These are phyloP conservation scores for Backusella parvicylindrica DNA, from an alignment of 192 early-diverging fungal species.

Conservation along the genomic window DNA sequence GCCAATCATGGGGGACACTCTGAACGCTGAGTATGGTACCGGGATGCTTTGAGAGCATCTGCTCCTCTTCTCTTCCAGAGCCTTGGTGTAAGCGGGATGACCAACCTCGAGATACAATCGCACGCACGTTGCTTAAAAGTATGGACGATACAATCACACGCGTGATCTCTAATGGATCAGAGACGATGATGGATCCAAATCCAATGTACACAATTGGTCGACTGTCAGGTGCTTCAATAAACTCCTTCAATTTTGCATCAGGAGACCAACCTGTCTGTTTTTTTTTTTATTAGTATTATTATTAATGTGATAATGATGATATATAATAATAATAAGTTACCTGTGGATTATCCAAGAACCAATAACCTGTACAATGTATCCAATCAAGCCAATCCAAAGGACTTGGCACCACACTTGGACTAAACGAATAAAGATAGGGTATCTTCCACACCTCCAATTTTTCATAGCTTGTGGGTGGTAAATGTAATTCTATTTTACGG, in stretches of 20 bases:
- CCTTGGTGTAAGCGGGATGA: conserved; percentile 46
- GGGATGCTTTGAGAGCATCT: conserved; percentile 37
- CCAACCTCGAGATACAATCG: conserved; percentile 75
- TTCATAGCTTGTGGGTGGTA: conserved; percentile 48
- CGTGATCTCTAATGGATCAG: conserved; percentile 63
- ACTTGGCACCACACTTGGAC: conserved; percentile 52
- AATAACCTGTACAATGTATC: conserved; percentile 70
- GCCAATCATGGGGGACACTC: conserved; percentile 76
- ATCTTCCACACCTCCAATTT: conserved; percentile 49
- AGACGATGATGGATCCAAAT: conserved; percentile 74
- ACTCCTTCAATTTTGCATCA: conserved; percentile 46
- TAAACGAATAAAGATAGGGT: conserved; percentile 66
- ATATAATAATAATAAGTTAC: neutral
- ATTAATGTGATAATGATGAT: neutral
- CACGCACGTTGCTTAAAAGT: conserved; percentile 55
- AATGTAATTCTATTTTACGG: conserved; percentile 41
- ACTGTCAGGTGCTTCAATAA: conserved; percentile 45
- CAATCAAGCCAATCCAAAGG: conserved; percentile 67
- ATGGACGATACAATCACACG: conserved; percentile 62
- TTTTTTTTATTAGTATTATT: neutral
- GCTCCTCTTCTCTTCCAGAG: conserved; percentile 11
- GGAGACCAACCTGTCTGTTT: conserved; percentile 52
- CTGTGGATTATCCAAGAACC: conserved; percentile 67
- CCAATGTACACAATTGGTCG: conserved; percentile 68
- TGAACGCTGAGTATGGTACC: conserved; percentile 49